Evolutionary conservation across 306 rosid genomes (phyloP).

Genomic region (Prunus davidiana): DNA sequence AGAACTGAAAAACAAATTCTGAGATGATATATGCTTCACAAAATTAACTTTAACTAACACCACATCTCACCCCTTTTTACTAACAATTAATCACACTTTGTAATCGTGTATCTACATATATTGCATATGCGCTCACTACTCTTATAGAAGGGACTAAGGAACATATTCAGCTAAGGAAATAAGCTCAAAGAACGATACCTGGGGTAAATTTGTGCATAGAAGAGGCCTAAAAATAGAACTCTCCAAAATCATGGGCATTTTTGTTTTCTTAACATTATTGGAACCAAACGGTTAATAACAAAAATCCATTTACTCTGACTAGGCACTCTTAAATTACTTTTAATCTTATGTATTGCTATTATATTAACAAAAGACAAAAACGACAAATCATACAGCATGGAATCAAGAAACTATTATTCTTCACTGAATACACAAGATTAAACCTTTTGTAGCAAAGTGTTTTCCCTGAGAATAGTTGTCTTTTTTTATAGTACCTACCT

Average conservation of each 20-base stretch:
- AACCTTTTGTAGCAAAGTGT: not conserved
- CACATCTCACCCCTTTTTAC: not conserved
- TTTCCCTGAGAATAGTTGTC: not conserved
- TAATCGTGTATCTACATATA: not conserved
- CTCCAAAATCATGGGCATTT: not conserved
- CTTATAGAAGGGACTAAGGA: not conserved
- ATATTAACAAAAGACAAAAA: not conserved
- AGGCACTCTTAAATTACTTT: not conserved
- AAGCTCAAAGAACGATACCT: not conserved
- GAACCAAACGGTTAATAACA: not conserved
- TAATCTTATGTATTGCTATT: not conserved
- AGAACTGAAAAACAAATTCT: not conserved
- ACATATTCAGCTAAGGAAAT: not conserved
- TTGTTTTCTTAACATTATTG: not conserved
- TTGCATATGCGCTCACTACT: not conserved
- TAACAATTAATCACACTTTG: not conserved
- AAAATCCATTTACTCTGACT: not conserved
- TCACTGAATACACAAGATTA: not conserved
- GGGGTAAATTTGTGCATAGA: not conserved
- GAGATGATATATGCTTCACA: not conserved
- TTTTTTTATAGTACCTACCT: not conserved
- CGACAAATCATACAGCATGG: not conserved
- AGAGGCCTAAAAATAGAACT: not conserved
- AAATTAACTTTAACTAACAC: not conserved
- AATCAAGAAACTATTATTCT: not conserved